Percentiles rank a stretch among this genome's conserved stretches.
Conservation (phyloP, 148 eudicot species). For the Cornus florida region DNA sequence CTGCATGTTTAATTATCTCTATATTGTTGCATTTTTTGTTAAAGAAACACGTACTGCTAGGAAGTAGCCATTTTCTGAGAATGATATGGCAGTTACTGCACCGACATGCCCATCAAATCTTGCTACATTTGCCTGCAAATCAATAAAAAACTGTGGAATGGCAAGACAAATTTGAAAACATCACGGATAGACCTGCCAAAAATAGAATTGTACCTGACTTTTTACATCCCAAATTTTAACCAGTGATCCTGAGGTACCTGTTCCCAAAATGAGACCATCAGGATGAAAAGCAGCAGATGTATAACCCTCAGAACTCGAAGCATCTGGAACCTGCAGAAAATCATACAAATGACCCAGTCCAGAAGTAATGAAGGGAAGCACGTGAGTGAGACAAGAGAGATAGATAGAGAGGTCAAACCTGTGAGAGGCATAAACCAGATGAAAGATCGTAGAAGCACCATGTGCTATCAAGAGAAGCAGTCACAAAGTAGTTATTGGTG, state of each 20-base stretch:
- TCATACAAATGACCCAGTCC: not conserved
- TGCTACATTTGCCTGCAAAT: slow-evolving; percentile 74
- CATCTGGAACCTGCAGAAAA: slow-evolving; percentile 66
- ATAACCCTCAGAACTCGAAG: slow-evolving; percentile 74
- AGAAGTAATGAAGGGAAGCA: not conserved
- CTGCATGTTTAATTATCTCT: not conserved
- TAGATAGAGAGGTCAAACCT: slow-evolving; percentile 46
- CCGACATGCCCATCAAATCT: slow-evolving; percentile 88
- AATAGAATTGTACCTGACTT: slow-evolving; percentile 59
- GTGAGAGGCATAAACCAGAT: slow-evolving; percentile 79
- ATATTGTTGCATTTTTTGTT: not conserved
- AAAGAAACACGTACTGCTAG: slow-evolving; percentile 61
- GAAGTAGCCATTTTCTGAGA: slow-evolving; percentile 98
- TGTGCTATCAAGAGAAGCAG: slow-evolving; percentile 87
- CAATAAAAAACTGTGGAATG: not conserved
- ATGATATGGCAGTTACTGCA: slow-evolving; percentile 84
- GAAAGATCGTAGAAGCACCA: slow-evolving; percentile 97
- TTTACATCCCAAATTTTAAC: slow-evolving; percentile 98
- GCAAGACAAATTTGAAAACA: not conserved
- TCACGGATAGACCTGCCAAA: not conserved
- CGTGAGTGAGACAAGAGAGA: not conserved
- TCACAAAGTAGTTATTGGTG: slow-evolving; percentile 80
- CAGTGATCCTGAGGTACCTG: slow-evolving; percentile 80
- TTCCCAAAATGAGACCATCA: slow-evolving; percentile 97
- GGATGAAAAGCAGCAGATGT: slow-evolving; percentile 98